These are phyloP conservation scores for Diplotaxis tenuifolia DNA, from an alignment of 345 rosid species.

Conservation along the genomic window DNA sequence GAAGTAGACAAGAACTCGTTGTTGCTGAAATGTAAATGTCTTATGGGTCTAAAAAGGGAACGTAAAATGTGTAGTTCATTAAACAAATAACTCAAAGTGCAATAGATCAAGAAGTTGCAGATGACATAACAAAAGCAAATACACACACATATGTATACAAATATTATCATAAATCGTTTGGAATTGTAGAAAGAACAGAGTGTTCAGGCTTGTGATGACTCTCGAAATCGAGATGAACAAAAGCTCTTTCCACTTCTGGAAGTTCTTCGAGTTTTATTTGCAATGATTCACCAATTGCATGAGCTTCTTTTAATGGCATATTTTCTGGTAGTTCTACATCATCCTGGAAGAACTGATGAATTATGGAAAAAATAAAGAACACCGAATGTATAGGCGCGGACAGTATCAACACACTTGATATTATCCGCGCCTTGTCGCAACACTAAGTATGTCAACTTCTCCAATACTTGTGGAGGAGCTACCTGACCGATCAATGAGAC, in stretches of 20 bases:
- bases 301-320: slow-evolving; percentile 73
- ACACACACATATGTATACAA: background rate
- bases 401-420: slow-evolving; percentile 79
- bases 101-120: background rate
- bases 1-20: slow-evolving; percentile 60
- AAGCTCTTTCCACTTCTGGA: slow-evolving; percentile 85
- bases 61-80: background rate
- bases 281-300: slow-evolving; percentile 70
- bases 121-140: background rate
- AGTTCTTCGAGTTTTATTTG: slow-evolving; percentile 82
- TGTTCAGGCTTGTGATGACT: slow-evolving; percentile 93
- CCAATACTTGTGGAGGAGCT: slow-evolving; percentile 79
- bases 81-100: background rate
- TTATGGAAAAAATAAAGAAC: background rate
- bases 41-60: background rate
- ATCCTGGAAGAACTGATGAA: slow-evolving; percentile 55
- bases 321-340: slow-evolving; percentile 88
- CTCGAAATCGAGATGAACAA: slow-evolving; percentile 88
- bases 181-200: slow-evolving; percentile 61
- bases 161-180: slow-evolving; percentile 40
- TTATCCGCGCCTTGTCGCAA: slow-evolving; percentile 52
- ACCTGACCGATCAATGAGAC: slow-evolving; percentile 86
- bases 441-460: slow-evolving; percentile 73
- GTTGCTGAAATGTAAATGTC: slow-evolving; percentile 63
- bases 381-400: slow-evolving; percentile 18